phyloP scores from a whole-genome alignment of 2,329 filamentous ascomycete species.

The Fusarium haematococcum region DNA sequence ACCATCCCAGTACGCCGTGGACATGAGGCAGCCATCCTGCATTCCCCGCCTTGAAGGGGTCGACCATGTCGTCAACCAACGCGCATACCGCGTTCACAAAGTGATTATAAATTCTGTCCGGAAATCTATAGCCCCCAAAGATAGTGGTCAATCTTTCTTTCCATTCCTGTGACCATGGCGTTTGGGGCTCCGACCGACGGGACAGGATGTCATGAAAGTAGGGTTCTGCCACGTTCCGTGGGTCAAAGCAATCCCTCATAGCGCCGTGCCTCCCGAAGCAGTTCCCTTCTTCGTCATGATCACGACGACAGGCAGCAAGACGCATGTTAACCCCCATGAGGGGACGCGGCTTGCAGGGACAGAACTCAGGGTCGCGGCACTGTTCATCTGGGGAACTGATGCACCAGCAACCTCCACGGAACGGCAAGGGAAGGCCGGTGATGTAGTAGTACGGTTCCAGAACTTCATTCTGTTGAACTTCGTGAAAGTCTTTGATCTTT shows the following conservation, averaged over 20 bases:
- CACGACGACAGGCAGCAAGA: neutral
- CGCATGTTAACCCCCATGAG: neutral
- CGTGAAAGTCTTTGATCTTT: neutral
- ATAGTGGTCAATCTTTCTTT: neutral
- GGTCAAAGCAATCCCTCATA: constrained; percentile 12
- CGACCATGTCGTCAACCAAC: neutral
- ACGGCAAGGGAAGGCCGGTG: rapidly evolving
- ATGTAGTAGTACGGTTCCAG: constrained; percentile 6
- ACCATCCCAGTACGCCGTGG: constrained; percentile 9
- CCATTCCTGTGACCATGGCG: rapidly evolving
- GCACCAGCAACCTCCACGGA: neutral
- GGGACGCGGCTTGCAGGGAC: neutral
- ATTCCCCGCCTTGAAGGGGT: neutral
- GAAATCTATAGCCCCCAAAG: neutral
- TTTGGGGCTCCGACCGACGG: neutral
- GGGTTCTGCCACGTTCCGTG: neutral
- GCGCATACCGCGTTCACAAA: neutral
- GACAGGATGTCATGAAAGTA: constrained; percentile 3
- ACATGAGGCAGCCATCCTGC: neutral
- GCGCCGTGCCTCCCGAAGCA: neutral
- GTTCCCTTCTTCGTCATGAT: neutral
- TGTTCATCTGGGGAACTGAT: neutral
- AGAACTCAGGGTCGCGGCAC: neutral
- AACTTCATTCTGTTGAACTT: neutral
- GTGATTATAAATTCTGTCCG: no score